Percentiles rank a stretch among this genome's conserved stretches.
phyloP scores from a whole-genome alignment of 140 eudicot genomes.

The Senecio squalidus region DNA sequence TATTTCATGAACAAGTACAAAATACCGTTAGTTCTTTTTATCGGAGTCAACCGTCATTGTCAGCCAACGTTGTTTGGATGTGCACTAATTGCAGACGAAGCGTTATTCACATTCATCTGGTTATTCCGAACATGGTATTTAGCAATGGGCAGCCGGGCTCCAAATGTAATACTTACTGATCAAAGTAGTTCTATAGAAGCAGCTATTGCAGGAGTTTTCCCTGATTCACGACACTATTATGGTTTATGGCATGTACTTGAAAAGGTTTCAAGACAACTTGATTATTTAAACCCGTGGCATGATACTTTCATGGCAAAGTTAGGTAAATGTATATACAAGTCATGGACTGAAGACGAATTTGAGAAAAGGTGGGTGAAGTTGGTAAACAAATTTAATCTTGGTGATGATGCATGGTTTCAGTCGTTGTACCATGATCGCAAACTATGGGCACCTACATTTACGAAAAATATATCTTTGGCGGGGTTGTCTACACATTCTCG shows the following conservation, averaged over 20 bases:
- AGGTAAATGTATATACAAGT: slow-evolving; percentile 52
- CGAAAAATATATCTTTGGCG: slow-evolving; percentile 56
- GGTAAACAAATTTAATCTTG: slow-evolving; percentile 48
- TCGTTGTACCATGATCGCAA: slow-evolving; percentile 62
- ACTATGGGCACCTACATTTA: slow-evolving; percentile 69
- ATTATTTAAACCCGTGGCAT: slow-evolving; percentile 55
- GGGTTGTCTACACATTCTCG: slow-evolving; percentile 64
- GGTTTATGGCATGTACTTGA: slow-evolving; percentile 60
- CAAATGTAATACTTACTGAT: slow-evolving; percentile 60
- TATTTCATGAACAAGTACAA: slow-evolving; percentile 58
- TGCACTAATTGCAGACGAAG: slow-evolving; percentile 79
- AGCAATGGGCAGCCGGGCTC: slow-evolving; percentile 76
- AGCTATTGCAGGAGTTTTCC: slow-evolving; percentile 53
- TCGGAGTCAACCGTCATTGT: slow-evolving; percentile 74
- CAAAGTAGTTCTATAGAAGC: slow-evolving; percentile 55
- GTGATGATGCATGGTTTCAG: slow-evolving; percentile 62
- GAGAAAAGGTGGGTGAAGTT: slow-evolving; percentile 67
- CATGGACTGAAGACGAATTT: slow-evolving; percentile 64
- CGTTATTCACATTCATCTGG: slow-evolving; percentile 64
- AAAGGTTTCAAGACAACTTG: slow-evolving; percentile 50
- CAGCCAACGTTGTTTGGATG: slow-evolving; percentile 82
- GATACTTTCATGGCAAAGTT: slow-evolving; percentile 59
- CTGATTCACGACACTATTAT: slow-evolving; percentile 51
- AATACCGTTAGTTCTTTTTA: slow-evolving; percentile 66
- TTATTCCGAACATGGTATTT: slow-evolving; percentile 68